These are phyloP conservation scores for Microthlaspi erraticum DNA, from an alignment of 345 rosid species.

Conservation along the genomic window DNA sequence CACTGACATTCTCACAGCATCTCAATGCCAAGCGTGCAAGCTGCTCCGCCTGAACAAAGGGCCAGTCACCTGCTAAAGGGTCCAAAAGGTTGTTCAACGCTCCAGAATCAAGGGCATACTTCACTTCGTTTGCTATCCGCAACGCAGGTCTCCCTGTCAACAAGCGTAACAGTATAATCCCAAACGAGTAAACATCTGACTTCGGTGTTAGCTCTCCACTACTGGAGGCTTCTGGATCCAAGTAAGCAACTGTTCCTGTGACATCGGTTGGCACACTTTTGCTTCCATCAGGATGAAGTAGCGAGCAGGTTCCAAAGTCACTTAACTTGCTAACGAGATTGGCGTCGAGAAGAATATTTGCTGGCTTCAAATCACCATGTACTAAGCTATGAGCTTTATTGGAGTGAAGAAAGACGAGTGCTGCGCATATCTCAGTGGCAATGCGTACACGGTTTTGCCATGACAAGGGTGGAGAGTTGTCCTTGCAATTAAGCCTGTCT, in stretches of 20 bases:
- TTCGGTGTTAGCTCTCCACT: conserved; percentile 79
- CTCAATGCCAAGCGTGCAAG: conserved; percentile 78
- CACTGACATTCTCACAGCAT: conserved; percentile 74
- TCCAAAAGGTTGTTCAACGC: conserved; percentile 66
- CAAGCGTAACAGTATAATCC: conserved; percentile 71
- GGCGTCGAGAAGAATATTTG: conserved; percentile 80
- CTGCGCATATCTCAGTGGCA: conserved; percentile 82
- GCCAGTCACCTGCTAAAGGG: conserved; percentile 97
- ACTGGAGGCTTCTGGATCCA: conserved; percentile 80
- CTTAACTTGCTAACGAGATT: conserved; percentile 80
- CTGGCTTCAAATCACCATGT: conserved; percentile 91
- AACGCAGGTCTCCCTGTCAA: conserved; percentile 74
- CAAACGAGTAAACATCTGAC: conserved; percentile 91
- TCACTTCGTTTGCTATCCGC: conserved; percentile 73
- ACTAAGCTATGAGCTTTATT: conserved; percentile 76
- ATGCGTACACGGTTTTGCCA: conserved; percentile 89
- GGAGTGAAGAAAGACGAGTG: conserved; percentile 87
- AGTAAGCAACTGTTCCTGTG: conserved; percentile 71
- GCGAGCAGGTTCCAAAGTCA: conserved; percentile 81
- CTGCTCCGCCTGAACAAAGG: conserved; percentile 85
- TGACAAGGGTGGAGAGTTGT: conserved; percentile 77
- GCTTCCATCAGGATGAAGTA: conserved; percentile 46
- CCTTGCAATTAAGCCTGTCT: conserved; percentile 80
- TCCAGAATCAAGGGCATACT: conserved; percentile 63
- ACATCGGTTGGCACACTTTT: conserved; percentile 61